phyloP scores from a whole-genome alignment of 371 early-diverging fungal genomes.

The Rhizopus sp. region DNA sequence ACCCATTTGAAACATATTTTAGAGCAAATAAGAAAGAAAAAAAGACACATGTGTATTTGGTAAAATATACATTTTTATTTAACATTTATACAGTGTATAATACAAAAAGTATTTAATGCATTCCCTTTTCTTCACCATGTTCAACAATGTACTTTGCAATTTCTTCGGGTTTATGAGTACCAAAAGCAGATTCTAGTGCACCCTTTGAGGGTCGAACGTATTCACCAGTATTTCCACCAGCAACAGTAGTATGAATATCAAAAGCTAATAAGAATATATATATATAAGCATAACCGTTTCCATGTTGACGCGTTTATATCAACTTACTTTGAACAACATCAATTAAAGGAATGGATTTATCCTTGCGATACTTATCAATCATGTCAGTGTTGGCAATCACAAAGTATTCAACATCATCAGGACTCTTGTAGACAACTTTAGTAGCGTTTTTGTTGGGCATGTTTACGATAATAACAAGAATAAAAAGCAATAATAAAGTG shows the following conservation, averaged over 20 bases:
- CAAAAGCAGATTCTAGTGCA: constrained; percentile 17
- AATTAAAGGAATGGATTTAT: constrained; percentile 44
- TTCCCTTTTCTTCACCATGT: constrained; percentile 28
- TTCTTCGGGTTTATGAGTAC: constrained; percentile 22
- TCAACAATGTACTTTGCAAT: constrained; percentile 31
- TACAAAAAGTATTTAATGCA: neutral
- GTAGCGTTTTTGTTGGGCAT: constrained; percentile 24
- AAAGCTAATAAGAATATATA: constrained; percentile 14
- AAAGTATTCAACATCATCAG: constrained; percentile 39
- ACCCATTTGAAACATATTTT: too few relatives aligned
- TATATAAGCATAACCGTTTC: neutral
- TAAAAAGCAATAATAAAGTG: neutral
- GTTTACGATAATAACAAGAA: constrained; percentile 2
- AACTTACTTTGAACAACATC: constrained; percentile 47
- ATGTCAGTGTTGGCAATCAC: constrained; percentile 39
- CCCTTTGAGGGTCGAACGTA: constrained; percentile 26
- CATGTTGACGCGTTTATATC: too few relatives aligned
- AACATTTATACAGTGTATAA: too few relatives aligned
- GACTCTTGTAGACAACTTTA: constrained; percentile 35
- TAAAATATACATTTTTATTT: too few relatives aligned
- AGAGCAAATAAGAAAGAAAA: too few relatives aligned
- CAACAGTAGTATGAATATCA: constrained; percentile 19
- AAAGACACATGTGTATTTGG: too few relatives aligned
- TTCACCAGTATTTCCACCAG: constrained; percentile 31
- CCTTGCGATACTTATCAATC: constrained; percentile 37